Percentiles rank a stretch among this genome's conserved stretches.
phyloP scores from a whole-genome alignment of 2,329 filamentous ascomycete genomes.

The Mycosphaerelloides madeirae region DNA sequence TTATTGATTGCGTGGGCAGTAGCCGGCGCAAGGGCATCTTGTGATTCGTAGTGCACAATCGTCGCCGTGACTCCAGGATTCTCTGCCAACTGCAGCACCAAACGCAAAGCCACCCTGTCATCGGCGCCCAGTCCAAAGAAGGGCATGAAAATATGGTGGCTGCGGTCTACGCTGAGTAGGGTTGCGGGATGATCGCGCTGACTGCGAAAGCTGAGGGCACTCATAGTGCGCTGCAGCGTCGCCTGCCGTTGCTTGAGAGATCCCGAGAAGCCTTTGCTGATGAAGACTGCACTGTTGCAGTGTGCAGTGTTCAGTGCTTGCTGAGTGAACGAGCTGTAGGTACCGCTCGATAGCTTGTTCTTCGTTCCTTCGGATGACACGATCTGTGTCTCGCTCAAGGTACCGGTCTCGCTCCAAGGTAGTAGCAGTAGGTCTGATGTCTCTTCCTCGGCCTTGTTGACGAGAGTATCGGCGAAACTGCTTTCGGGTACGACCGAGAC shows the following conservation, averaged over 20 bases:
- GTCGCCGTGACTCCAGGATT: constrained; percentile 76
- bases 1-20: constrained; percentile 10
- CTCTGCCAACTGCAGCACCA: constrained; percentile 78
- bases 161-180: constrained; percentile 59
- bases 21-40: constrained; percentile 8
- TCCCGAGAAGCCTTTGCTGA: constrained; percentile 66
- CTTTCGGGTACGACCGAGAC: constrained; percentile 71
- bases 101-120: constrained; percentile 70
- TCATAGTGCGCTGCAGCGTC: constrained; percentile 47
- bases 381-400: constrained; percentile 61
- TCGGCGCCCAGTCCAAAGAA: constrained; percentile 76
- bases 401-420: constrained; percentile 83
- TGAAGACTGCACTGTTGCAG: constrained; percentile 70
- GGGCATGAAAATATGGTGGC: constrained; percentile 79
- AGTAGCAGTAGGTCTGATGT: constrained; percentile 69
- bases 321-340: constrained; percentile 71
- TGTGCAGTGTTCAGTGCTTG: constrained; percentile 58
- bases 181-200: constrained; percentile 51
- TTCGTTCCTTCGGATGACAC: constrained; percentile 50
- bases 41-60: constrained; percentile 56
- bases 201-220: constrained; percentile 57
- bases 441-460: constrained; percentile 51
- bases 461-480: constrained; percentile 73
- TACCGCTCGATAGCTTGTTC: constrained; percentile 56
- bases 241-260: constrained; percentile 31